phyloP scores from a whole-genome alignment of 2,329 filamentous ascomycete genomes.

The Penicillium sp. region DNA sequence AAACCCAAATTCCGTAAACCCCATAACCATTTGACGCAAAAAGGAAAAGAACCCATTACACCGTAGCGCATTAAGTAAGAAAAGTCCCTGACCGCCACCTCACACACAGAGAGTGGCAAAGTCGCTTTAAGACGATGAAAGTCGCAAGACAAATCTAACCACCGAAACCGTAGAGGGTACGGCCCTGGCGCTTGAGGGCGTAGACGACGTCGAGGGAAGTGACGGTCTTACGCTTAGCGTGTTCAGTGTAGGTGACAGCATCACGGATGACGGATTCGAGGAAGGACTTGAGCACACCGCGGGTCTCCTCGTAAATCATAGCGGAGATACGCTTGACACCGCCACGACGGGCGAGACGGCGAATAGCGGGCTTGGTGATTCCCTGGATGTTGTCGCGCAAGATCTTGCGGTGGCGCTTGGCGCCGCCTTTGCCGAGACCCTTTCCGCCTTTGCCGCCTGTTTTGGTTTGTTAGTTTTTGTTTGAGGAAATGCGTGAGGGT shows the following conservation, averaged over 20 bases:
- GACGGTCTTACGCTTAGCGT: conserved; percentile 67
- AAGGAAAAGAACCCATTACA: conserved; percentile 18
- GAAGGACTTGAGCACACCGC: conserved; percentile 80
- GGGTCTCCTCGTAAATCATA: conserved; percentile 85
- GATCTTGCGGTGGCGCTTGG: conserved; percentile 99
- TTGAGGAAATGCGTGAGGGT: background rate
- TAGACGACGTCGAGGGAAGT: conserved; percentile 62
- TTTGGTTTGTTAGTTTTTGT: conserved; percentile 20
- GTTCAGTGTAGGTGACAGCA: conserved; percentile 77
- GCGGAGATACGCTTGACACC: conserved; percentile 99
- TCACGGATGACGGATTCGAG: conserved; percentile 78
- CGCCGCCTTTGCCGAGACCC: conserved; percentile 96
- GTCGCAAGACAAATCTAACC: conserved; percentile 56
- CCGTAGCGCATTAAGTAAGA: conserved; percentile 21
- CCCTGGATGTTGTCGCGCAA: conserved; percentile 99
- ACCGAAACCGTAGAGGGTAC: conserved; percentile 82
- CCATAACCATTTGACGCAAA: background rate
- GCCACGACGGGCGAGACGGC: conserved; percentile 97
- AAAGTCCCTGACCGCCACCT: background rate
- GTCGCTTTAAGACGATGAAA: background rate
- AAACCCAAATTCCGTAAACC: background rate
- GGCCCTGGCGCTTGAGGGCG: conserved; percentile 63
- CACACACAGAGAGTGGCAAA: background rate
- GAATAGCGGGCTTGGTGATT: conserved; percentile 98
- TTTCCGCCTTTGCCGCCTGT: conserved; percentile 93